Base-by-base conservation (phyloP, 306 rosid genomes). In the Cucurbita pepo region DNA sequence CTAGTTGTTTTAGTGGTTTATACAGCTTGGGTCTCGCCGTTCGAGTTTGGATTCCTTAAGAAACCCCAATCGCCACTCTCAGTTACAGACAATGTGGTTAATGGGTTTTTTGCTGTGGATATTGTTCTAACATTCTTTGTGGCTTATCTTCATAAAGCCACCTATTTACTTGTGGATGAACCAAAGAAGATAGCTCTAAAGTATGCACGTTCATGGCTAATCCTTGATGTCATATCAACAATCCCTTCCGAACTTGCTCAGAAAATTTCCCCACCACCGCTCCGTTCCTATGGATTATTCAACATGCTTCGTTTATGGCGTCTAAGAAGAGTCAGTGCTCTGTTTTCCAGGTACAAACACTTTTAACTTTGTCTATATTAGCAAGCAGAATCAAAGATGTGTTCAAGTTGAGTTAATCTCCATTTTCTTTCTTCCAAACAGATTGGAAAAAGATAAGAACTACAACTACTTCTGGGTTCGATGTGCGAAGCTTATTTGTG, bases 301-400 rank as follows among this genome's bases (percentile, higher is more conserved):
- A 91, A 91, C 77, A 91, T 95, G 97, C 95, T 91, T 55, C 88
- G 99, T 10, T 92, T 95, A 11, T 95, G 99, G 99, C 99, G 97
- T 79, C 92, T 95, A 13, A 81, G 99, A 72, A 88, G 99, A 84
- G 96, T 95, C 22, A 88, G 97, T 58, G 86, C 96, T 48, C 54
- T 95, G 57, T 95, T 95, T 81, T 85, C 91, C 63, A 74, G 92
- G 99, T 91, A 79, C 30, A 34, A 73, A 48, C 47, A 1, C 40
- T 43, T 40, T 50, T 38, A 18, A 8, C 3, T 25, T 13, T 25
- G 14, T 2, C 5, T 47, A 6, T 44, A 22, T 47, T 21, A 12
- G 15, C 22, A 22, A 12, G 15, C 15, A 22, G 15, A 25, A 48
- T 12, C 73, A 25, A 21, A 16, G 5, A 41, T 61, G 50, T 30